phyloP scores from a whole-genome alignment of 306 rosid species.

The Luffa aegyptiaca region DNA sequence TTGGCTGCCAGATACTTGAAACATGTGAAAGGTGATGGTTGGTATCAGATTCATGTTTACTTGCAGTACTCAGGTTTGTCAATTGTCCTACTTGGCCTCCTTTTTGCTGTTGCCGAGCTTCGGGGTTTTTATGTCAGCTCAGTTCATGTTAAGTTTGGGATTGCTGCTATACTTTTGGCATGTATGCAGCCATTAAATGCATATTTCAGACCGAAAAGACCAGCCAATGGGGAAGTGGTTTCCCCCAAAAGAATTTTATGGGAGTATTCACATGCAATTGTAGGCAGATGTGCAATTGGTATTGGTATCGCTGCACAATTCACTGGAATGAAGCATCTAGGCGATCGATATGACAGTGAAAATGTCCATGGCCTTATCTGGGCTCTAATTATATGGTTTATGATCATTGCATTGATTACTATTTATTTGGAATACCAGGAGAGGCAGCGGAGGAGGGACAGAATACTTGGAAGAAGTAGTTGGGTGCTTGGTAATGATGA shows the following conservation, averaged over 20 bases:
- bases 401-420: conserved; percentile 37
- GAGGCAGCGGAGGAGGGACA: conserved; percentile 32
- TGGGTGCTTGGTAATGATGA: conserved; percentile 94
- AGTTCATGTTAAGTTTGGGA: conserved; percentile 67
- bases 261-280: conserved; percentile 63
- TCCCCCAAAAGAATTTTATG: conserved; percentile 51
- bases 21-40: conserved; percentile 84
- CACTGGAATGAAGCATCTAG: conserved; percentile 88
- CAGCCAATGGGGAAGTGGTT: conserved; percentile 40
- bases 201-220: conserved; percentile 47
- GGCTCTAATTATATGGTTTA: conserved; percentile 70
- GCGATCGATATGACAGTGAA: conserved; percentile 60
- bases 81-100: conserved; percentile 67
- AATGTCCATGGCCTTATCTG: conserved; percentile 54
- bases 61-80: conserved; percentile 84
- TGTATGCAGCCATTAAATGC: conserved; percentile 74
- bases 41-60: conserved; percentile 89
- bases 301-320: conserved; percentile 64
- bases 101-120: conserved; percentile 90
- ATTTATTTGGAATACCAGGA: conserved; percentile 50
- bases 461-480: conserved; percentile 48
- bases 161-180: conserved; percentile 50
- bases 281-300: conserved; percentile 63
- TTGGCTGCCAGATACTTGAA: conserved; percentile 80
- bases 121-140: conserved; percentile 66